Evolutionary conservation across 2,329 filamentous ascomycete species (phyloP), one percentile per base, ranked within the genome.

Genomic region (Myriosclerotinia curreyana): DNA sequence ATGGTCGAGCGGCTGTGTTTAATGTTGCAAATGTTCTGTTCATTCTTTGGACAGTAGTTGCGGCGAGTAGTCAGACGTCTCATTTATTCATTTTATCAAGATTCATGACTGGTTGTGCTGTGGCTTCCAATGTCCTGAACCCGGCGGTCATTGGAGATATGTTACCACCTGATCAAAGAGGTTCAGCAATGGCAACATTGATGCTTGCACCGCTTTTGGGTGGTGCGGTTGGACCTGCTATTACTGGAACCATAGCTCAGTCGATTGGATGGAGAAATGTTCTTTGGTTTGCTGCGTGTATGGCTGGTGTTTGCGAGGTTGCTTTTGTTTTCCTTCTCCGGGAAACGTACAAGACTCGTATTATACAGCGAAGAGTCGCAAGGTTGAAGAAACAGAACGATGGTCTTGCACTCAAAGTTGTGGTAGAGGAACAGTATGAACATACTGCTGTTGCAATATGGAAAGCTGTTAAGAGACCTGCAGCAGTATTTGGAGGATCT

Each of bases 311-410:
- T 0, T 82, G 65, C 79, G 79, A 51, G 77, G 77, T 49, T 83
- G 64, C 81, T 6, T 71, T 76, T 0, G n/a, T 77, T n/a, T 36
- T 75, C 17, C 77, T 79, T 74, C 79, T 67, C 69, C 75, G 79
- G 7, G 86, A 89, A 75, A 88, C 86, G 15, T 88, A 88, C 74
- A 82, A 81, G 69, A 78, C 85, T 49, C 75, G 79, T 1, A 84
- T 88, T 53, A 73, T 87, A 50, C 73, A 78, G 51, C 76, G 76
- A 3, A 75, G 79, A 81, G 28, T 70, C 11, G 67, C 67, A 9
- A 54, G 73, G 1, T 76, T 86, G 2, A 7, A 44, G 9, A 53
- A 42, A 20, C 17, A 31, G 9, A 11, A 28, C 2, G 42, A 36
- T 12, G 42, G 11, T 36, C 8, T 58, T 15, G 42, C n/a, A 8